phyloP scores from a whole-genome alignment of 345 rosid genomes.

The Lumnitzera littorea region DNA sequence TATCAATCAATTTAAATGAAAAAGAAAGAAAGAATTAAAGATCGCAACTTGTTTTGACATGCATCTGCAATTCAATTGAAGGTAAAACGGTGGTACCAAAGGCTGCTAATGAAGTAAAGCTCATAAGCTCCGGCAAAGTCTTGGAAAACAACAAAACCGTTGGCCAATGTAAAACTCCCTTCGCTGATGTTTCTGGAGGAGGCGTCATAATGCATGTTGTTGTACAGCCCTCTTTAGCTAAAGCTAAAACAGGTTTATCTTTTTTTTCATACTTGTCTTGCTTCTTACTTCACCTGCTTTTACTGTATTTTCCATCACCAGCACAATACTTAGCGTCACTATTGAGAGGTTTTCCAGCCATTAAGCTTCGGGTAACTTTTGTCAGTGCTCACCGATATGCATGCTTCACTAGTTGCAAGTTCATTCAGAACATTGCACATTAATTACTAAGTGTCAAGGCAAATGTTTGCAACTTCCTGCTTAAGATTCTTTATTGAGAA shows the following conservation, averaged over 20 bases:
- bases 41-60: neutral
- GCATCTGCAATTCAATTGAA: constrained; percentile 10
- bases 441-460: no score
- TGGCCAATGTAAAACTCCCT: constrained; percentile 77
- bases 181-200: constrained; percentile 58
- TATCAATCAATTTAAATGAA: no score
- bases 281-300: neutral
- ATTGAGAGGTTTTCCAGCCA: no score
- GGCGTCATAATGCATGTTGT: constrained; percentile 76
- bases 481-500: no score
- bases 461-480: no score
- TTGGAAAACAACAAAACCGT: constrained; percentile 79
- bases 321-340: no score
- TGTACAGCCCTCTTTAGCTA: constrained; percentile 72
- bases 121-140: constrained; percentile 81
- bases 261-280: constrained; percentile 2
- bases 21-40: no score
- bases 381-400: no score
- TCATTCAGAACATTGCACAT: no score
- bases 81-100: constrained; percentile 75
- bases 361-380: no score
- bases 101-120: constrained; percentile 72
- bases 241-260: constrained; percentile 53
- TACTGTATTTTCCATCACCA: neutral
- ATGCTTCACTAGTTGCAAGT: no score